Percentiles rank a stretch among this genome's conserved stretches.
Evolutionary conservation across 768 basidiomycete genomes (phyloP).

Genomic region (Kwoniella heveanensis): DNA sequence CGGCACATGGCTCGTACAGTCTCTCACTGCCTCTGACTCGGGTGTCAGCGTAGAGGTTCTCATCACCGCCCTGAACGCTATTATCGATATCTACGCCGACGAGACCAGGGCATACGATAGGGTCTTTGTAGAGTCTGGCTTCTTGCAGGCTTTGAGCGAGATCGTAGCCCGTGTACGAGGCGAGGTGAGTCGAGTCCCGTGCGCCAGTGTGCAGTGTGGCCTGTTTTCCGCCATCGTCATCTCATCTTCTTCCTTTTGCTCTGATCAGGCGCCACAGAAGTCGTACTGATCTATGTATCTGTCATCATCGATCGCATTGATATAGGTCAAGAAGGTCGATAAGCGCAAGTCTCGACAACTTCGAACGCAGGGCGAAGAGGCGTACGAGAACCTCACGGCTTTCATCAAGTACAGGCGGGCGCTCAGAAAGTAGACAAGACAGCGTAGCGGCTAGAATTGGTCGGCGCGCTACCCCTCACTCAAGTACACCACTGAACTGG

Average conservation of each 20-base stretch:
- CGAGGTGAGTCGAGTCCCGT: constrained; percentile 55
- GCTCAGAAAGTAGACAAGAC: constrained; percentile 23
- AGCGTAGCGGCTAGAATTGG: no score
- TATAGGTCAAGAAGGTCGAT: constrained; percentile 57
- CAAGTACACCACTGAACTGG: no score
- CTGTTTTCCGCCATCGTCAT: no score
- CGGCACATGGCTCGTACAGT: constrained; percentile 52
- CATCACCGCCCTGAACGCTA: constrained; percentile 74
- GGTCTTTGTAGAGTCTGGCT: constrained; percentile 53
- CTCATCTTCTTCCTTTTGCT: not conserved
- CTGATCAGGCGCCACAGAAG: no score
- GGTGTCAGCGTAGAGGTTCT: constrained; percentile 65
- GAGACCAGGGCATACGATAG: constrained; percentile 74
- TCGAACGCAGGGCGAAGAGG: constrained; percentile 56
- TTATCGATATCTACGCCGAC: constrained; percentile 93
- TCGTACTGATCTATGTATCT: not conserved
- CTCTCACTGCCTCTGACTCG: constrained; percentile 59
- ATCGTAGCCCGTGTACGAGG: constrained; percentile 50
- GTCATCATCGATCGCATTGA: no score
- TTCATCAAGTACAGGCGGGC: constrained; percentile 57
- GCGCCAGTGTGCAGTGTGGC: no score
- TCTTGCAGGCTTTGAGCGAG: constrained; percentile 47
- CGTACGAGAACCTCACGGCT: constrained; percentile 57
- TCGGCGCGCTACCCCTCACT: no score
- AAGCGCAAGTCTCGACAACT: constrained; percentile 55